These are phyloP conservation scores for Piromyces finnis DNA, from an alignment of 192 early-diverging fungal species.

Conservation along the genomic window DNA sequence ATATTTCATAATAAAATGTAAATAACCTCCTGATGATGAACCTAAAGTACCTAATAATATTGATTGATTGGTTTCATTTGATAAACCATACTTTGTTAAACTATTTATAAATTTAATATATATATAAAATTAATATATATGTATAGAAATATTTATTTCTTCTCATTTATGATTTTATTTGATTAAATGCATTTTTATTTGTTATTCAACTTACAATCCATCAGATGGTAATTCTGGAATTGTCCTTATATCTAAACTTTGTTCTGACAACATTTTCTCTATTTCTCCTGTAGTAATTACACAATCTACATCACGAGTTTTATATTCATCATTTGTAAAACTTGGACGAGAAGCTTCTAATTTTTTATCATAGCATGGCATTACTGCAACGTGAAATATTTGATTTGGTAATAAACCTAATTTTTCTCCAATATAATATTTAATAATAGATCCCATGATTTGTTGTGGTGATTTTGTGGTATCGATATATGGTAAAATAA, in stretches of 20 bases:
- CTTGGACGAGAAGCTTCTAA: constrained; percentile 86
- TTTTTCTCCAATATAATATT: constrained; percentile 55
- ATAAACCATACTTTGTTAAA: background rate
- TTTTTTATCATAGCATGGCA: constrained; percentile 99
- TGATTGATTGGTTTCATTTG: constrained; percentile 1
- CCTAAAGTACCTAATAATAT: constrained; percentile 46
- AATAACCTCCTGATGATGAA: constrained; percentile 75
- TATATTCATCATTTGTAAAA: constrained; percentile 65
- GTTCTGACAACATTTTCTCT: constrained; percentile 65
- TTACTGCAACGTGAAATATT: constrained; percentile 84
- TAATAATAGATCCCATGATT: constrained; percentile 85
- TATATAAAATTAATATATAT: background rate
- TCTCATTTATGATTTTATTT: no score
- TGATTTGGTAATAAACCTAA: constrained; percentile 42
- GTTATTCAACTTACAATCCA: constrained; percentile 12
- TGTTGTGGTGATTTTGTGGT: constrained; percentile 92
- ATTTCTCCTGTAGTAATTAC: constrained; percentile 90
- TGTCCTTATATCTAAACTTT: constrained; percentile 15
- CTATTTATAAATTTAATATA: background rate
- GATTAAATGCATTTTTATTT: no score
- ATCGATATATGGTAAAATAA: constrained; percentile 74
- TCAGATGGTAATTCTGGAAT: constrained; percentile 34
- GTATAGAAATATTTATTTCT: no score
- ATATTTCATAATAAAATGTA: constrained; percentile 72
- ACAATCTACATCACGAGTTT: constrained; percentile 86